Base-by-base conservation (phyloP, 257 asterid genomes). In the Osmanthus fragrans region DNA sequence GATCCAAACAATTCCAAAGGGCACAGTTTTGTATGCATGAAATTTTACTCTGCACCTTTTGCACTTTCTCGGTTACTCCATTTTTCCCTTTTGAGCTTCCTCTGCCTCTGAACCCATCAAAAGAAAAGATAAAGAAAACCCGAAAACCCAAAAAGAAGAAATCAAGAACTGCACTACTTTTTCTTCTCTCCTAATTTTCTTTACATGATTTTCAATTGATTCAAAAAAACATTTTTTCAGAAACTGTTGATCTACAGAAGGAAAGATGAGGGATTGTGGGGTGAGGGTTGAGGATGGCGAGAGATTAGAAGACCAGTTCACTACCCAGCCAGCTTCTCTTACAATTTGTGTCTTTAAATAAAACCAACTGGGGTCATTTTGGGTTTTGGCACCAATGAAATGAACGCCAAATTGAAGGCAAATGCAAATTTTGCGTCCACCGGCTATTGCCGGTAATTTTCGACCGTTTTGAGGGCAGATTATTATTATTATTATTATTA, bases 311-410 rank as follows among this genome's bases (percentile, higher is more conserved):
- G 49, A 42, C 49, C 81, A 83, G 74, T 81, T 79, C 75, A 76
- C 79, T 77, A 74, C 74, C 80, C 82, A 86, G 89, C 85, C 77
- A 92, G 88, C 72, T 60, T 60, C 73, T 78, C 77, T 49, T 79
- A 73, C 81, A 72, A 80, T 74, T 84, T 82, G 88, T 76, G 84
- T 75, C 84, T 83, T 88, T 93, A 93, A 87, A 91, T 93, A 93
- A 87, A 89, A 78, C 88, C 60, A 68, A 80, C 82, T 67, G 74
- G 87, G 86, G 90, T 82, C 74, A 19, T n/a, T 30, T 69, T 12
- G 68, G 70, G 77, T 21, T 72, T 45, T 71, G 27, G 15, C 36
- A 73, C 0, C 83, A 80, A 81, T 83, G 91, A 89, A 87, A 89
- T 88, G 86, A 85, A 81, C 80, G 81, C 85, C 75, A 87, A 90